Conservation (phyloP, 768 basidiomycete genomes). For the Crucibulum laeve region DNA sequence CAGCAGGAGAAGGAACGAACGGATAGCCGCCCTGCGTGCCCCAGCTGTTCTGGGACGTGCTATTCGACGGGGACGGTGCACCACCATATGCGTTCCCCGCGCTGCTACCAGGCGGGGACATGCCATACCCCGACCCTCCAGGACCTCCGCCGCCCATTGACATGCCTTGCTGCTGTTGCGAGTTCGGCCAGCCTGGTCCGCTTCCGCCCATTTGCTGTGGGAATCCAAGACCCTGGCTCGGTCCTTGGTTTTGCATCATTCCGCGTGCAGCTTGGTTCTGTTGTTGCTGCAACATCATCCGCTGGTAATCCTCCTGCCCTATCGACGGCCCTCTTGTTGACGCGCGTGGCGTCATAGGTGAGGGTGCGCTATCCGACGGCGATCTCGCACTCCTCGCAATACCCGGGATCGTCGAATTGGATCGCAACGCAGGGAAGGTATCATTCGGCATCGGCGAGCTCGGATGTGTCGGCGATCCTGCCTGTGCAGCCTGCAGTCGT, state of each 20-base stretch:
- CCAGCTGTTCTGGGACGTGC: constrained; percentile 20
- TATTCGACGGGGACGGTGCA: constrained; percentile 27
- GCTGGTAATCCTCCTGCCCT: constrained; percentile 53
- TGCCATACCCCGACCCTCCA: constrained; percentile 24
- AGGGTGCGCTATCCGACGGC: constrained; percentile 58
- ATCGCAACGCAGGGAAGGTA: constrained; percentile 47
- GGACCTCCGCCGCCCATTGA: constrained; percentile 4
- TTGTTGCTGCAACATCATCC: constrained; percentile 46
- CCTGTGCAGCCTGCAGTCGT: constrained; percentile 27
- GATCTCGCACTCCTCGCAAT: constrained; percentile 74
- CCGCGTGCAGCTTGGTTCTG: constrained; percentile 31
- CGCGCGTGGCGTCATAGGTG: constrained; percentile 47
- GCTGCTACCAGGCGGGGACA: constrained; percentile 29
- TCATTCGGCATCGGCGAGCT: constrained; percentile 41
- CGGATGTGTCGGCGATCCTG: constrained; percentile 36
- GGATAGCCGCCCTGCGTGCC: constrained; percentile 29
- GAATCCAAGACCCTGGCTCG: constrained; percentile 29
- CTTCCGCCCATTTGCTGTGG: constrained; percentile 32
- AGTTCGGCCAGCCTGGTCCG: constrained; percentile 26
- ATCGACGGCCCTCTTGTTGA: constrained; percentile 31
- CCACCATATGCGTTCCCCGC: constrained; percentile 10
- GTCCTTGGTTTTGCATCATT: constrained; percentile 14
- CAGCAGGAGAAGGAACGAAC: constrained; percentile 30
- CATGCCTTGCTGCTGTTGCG: constrained; percentile 21
- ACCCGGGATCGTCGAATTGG: constrained; percentile 60